Base-by-base conservation (phyloP, 148 eudicot genomes). In the Euryodendron excelsum region DNA sequence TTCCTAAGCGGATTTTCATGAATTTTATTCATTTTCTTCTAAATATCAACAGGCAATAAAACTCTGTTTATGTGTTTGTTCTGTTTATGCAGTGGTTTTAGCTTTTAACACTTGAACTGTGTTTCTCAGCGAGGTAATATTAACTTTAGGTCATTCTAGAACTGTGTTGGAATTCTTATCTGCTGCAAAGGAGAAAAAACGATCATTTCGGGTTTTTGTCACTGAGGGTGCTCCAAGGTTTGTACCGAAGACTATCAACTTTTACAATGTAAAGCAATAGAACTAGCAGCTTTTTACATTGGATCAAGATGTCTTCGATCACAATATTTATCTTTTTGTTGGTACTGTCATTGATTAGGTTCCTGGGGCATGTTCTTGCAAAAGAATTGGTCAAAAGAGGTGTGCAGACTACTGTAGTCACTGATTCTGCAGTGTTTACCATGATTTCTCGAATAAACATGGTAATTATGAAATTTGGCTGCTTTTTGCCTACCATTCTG, bases 141-240 rank as follows among this genome's bases (percentile, higher is more conserved):
- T 95, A 85, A 95, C 99, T 23, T 75, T 95, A 70, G 99, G 99
- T 74, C 90, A 89, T 81, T 95, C 99, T 63, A 88, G 84, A 82
- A 95, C 99, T 25, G 97, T 95, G 55, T 84, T 85, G 85, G 98
- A 93, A 72, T 93, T 95, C 86, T 93, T 95, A 41, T 90, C 87
- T 85, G 99, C 99, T 74, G 99, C 99, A 20, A 95, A 93, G 81
- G 98, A 93, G 88, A 95, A 93, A 78, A 95, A 89, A 56, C 85
- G 99, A 76, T 93, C 99, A 69, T 95, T 93, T 79, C 90, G 94
- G 6, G 99, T 95, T 23, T 91, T 95, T 86, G 91, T 93, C 62
- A 98, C 99, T 15, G 99, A 95, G 84, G 99, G 99, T 80, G 99
- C 98, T 74, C 99, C 99, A 76, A 95, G 99, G 99, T 91, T 77